These are phyloP conservation scores for Chimonanthus salicifolius DNA, from an alignment of 164 flowering plant genomes.

Conservation along the genomic window DNA sequence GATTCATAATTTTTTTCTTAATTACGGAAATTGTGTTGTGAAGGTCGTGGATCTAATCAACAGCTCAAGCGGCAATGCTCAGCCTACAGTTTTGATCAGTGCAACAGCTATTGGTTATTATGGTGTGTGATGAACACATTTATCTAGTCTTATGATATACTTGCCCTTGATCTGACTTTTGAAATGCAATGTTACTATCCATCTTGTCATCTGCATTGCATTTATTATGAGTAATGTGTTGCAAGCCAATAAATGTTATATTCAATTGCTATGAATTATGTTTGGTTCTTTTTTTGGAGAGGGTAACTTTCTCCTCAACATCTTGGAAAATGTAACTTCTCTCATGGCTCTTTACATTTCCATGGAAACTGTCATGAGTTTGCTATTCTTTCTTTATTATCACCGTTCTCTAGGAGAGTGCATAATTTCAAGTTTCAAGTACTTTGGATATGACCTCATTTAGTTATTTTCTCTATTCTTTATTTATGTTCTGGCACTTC, in stretches of 20 bases:
- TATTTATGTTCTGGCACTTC: neutral
- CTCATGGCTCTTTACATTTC: neutral
- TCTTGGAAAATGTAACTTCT: neutral
- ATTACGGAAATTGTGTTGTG: constrained; percentile 19
- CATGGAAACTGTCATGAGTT: neutral
- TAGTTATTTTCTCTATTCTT: neutral
- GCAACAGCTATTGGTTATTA: constrained; percentile 98
- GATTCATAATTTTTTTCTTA: neutral
- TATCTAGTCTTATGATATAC: neutral
- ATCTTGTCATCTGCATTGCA: neutral
- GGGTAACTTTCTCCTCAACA: too few relatives aligned
- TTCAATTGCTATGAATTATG: too few relatives aligned
- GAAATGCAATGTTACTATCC: neutral
- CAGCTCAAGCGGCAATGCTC: constrained; percentile 35
- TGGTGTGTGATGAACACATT: constrained; percentile 41
- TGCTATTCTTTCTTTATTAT: neutral
- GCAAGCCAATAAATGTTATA: too few relatives aligned
- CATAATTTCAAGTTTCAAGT: neutral
- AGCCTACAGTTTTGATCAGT: constrained; percentile 78
- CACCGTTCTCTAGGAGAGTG: neutral
- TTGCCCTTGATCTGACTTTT: neutral
- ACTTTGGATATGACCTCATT: neutral
- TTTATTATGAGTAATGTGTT: neutral
- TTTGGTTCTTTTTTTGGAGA: too few relatives aligned
- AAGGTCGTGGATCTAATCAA: constrained; percentile 84